Evolutionary conservation across 139 green algal species (phyloP).

Genomic region (Tetradesmus lagerheimii): DNA sequence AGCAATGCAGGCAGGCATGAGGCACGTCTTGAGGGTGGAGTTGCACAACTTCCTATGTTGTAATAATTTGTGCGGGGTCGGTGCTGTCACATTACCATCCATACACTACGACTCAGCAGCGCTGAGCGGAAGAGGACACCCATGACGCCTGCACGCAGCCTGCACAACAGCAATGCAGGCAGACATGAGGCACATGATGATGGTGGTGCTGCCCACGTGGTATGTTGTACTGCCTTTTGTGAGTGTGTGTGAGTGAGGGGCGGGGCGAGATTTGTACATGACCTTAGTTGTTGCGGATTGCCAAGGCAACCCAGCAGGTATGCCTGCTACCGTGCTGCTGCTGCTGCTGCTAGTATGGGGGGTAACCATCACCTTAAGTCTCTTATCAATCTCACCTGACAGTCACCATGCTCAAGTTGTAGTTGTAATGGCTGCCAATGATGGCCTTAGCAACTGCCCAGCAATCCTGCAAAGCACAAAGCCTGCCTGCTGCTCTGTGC

Average conservation of each 20-base stretch:
- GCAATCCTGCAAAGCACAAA: no score
- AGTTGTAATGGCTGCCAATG: slow-evolving; percentile 82
- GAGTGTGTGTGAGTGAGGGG: no score
- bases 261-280: no score
- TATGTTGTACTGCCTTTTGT: no score
- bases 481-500: no score
- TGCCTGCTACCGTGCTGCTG: neutral
- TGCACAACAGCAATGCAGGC: slow-evolving; percentile 42
- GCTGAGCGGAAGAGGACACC: slow-evolving; percentile 72
- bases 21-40: neutral
- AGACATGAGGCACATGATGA: no score
- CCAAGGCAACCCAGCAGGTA: no score
- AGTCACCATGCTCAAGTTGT: slow-evolving; percentile 37
- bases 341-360: neutral
- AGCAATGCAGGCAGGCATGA: neutral
- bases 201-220: no score
- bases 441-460: slow-evolving; percentile 56
- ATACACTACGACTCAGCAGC: slow-evolving; percentile 60
- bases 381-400: slow-evolving; percentile 28
- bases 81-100: neutral
- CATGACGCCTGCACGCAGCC: slow-evolving; percentile 75
- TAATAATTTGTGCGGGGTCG: no score
- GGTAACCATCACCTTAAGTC: no score
- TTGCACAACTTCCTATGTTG: neutral
- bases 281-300: no score